Evolutionary conservation across 2,329 filamentous ascomycete genomes (phyloP).

Genomic region (Talaromyces sp.): DNA sequence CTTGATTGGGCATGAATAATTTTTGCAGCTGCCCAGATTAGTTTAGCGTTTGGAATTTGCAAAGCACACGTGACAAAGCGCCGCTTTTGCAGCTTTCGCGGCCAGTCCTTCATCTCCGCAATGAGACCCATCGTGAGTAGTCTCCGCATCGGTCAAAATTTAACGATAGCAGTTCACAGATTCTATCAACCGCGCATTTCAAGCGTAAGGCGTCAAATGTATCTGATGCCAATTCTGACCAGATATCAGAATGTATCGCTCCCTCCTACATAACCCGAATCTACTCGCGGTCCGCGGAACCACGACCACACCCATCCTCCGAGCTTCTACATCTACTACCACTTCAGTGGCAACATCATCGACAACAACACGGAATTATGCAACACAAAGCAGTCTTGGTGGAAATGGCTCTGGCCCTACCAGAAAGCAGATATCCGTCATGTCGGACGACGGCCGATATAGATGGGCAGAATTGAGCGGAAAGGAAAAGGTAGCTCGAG

Average conservation of each 20-base stretch:
- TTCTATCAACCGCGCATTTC: background rate
- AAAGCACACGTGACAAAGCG: background rate
- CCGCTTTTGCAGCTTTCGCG: constrained; percentile 30
- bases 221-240: constrained; percentile 20
- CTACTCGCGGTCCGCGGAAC: constrained; percentile 8
- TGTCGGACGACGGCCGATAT: constrained; percentile 80
- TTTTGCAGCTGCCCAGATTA: background rate
- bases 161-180: background rate
- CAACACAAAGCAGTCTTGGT: constrained; percentile 54
- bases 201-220: constrained; percentile 18
- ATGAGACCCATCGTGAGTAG: background rate
- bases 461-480: constrained; percentile 74
- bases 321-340: constrained; percentile 8
- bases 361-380: constrained; percentile 43
- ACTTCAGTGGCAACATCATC: background rate
- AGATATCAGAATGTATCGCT: constrained; percentile 24
- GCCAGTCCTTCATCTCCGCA: constrained; percentile 3
- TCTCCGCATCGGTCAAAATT: constrained; percentile 7
- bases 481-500: constrained; percentile 75
- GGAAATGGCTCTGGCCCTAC: constrained; percentile 45
- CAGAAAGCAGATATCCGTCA: constrained; percentile 71
- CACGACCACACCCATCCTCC: constrained; percentile 2
- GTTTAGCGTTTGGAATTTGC: background rate
- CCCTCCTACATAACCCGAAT: constrained; percentile 23
- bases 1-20: background rate